Evolutionary conservation across 768 basidiomycete species (phyloP).

Genomic region (Tylopilus sp.): DNA sequence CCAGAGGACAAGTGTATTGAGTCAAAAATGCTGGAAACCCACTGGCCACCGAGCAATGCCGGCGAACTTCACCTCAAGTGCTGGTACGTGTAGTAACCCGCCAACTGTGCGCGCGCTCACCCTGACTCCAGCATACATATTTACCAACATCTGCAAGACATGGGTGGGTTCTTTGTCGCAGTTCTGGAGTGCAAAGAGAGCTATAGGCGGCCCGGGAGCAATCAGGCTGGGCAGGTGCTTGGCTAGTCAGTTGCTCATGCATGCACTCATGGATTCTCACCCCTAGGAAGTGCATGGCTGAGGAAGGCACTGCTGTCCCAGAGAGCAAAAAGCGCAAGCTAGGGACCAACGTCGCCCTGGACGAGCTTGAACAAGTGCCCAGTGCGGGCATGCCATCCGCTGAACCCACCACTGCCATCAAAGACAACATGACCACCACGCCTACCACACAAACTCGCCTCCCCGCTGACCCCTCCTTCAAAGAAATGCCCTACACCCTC

Average conservation of each 20-base stretch:
- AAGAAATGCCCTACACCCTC: conserved; percentile 91
- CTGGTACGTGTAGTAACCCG: conserved; percentile 50
- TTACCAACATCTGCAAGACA: conserved; percentile 94
- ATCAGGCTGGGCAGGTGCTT: conserved; percentile 14
- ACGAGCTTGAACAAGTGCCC: background rate
- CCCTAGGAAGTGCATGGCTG: conserved; percentile 45
- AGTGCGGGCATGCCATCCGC: conserved; percentile 5
- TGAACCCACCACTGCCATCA: background rate
- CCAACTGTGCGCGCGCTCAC: background rate
- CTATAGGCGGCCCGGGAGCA: conserved; percentile 1
- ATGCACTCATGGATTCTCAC: conserved; percentile 4
- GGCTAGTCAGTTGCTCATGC: background rate
- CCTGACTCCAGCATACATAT: conserved; percentile 64
- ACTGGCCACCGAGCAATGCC: conserved; percentile 78
- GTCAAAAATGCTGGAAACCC: conserved; percentile 62
- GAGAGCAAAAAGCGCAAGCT: conserved; percentile 53
- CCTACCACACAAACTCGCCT: conserved; percentile 11
- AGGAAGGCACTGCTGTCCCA: conserved; percentile 36
- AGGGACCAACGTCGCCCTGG: background rate
- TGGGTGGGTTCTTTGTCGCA: conserved; percentile 82
- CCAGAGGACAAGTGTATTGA: conserved; percentile 46
- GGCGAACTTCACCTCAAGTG: conserved; percentile 59
- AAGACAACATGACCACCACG: conserved; percentile 1
- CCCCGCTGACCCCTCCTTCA: conserved; percentile 49
- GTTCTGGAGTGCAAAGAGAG: conserved; percentile 48